phyloP scores from a whole-genome alignment of 129 eudicot genomes.

The Flaveria brownii region DNA sequence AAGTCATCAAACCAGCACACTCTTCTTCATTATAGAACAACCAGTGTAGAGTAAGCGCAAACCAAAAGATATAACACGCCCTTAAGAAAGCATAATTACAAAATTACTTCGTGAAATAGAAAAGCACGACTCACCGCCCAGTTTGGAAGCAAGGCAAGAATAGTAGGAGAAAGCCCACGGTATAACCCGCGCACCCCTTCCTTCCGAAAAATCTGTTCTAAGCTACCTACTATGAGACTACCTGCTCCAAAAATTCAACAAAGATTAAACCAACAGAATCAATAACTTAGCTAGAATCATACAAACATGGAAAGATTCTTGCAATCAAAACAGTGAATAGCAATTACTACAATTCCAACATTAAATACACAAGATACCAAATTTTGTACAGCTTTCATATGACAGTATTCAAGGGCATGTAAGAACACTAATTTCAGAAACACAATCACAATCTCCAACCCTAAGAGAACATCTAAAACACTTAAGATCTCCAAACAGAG shows the following conservation, averaged over 20 bases:
- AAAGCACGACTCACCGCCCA: conserved; percentile 86
- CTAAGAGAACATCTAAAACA: conserved; percentile 5
- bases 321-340: background rate
- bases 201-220: conserved; percentile 71
- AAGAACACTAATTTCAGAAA: background rate
- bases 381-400: background rate
- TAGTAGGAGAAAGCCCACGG: conserved; percentile 94
- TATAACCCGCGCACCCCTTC: conserved; percentile 97
- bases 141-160: conserved; percentile 91
- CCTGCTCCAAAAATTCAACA: conserved; percentile 45
- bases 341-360: background rate
- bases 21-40: background rate
- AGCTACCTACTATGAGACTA: conserved; percentile 81
- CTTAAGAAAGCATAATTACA: conserved; percentile 7
- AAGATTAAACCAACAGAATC: background rate
- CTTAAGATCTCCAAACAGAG: background rate
- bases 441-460: background rate
- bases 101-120: background rate
- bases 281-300: background rate
- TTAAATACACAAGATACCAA: background rate
- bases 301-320: background rate
- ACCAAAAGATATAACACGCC: background rate
- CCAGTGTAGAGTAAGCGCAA: background rate
- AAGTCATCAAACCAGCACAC: background rate
- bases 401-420: background rate